A percentile compares a stretch with the other conserved stretches of the same genome.
Conservation (phyloP, 768 basidiomycete species). For the Gautieria morchelliformis region DNA sequence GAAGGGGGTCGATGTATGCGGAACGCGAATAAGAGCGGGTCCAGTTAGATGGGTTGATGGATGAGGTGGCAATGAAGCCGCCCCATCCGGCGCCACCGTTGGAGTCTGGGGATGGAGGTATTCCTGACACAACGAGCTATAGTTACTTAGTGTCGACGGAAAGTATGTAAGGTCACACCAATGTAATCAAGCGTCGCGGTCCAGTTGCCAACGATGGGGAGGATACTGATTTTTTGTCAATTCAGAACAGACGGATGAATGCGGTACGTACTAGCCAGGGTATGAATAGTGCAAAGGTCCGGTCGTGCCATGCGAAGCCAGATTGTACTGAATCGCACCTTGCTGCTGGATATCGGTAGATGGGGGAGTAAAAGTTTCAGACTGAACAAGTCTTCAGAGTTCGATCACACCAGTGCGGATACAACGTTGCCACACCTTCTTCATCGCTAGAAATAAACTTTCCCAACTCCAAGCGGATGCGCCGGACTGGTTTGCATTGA, state of each 20-base stretch:
- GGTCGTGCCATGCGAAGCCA: conserved; percentile 37
- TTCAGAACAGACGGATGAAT: conserved; percentile 6
- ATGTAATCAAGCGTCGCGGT: conserved; percentile 34
- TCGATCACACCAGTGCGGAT: no score
- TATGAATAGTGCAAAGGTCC: conserved; percentile 43
- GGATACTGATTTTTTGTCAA: conserved; percentile 27
- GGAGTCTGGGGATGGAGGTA: conserved; percentile 30
- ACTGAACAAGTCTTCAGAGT: background rate
- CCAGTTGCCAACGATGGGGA: conserved; percentile 47
- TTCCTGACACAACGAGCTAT: conserved; percentile 15
- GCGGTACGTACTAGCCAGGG: conserved; percentile 39
- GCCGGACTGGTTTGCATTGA: conserved; percentile 29
- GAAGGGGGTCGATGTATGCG: conserved; percentile 55
- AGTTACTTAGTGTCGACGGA: background rate
- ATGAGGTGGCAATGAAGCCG: conserved; percentile 43
- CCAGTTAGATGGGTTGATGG: conserved; percentile 54
- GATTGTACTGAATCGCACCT: conserved; percentile 36
- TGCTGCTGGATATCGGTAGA: conserved; percentile 25
- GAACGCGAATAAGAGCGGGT: conserved; percentile 58
- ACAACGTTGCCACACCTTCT: conserved; percentile 19
- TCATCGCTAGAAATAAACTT: conserved; percentile 34
- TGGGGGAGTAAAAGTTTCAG: conserved; percentile 51
- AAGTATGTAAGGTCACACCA: conserved; percentile 13
- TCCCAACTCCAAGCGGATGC: conserved; percentile 39
- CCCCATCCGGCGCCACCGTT: conserved; percentile 42